These are phyloP conservation scores for Penicillium griseofulvum DNA, from an alignment of 2,329 filamentous ascomycete genomes.

Conservation along the genomic window DNA sequence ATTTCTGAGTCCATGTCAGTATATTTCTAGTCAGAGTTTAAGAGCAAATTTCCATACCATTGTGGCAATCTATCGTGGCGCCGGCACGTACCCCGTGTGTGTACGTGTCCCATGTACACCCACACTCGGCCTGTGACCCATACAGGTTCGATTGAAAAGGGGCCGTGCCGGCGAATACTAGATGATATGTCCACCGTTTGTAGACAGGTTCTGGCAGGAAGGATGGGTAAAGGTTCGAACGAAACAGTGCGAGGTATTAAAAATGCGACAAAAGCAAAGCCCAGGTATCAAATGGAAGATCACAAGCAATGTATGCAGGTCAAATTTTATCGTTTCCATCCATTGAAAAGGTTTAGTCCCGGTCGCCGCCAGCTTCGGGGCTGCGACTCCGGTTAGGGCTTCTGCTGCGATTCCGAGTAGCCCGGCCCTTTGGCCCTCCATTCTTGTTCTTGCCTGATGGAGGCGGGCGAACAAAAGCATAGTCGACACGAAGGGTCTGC, in stretches of 20 bases:
- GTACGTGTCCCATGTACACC: neutral
- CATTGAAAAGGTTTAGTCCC: conserved; percentile 26
- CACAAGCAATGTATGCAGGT: conserved; percentile 1
- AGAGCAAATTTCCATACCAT: conserved; percentile 22
- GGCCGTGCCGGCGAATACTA: conserved; percentile 25
- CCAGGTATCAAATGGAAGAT: conserved; percentile 15
- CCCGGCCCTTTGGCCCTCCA: conserved; percentile 43
- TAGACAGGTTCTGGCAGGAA: conserved; percentile 5
- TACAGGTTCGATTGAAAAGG: conserved; percentile 4
- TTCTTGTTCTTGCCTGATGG: conserved; percentile 46
- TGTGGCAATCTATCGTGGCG: conserved; percentile 25
- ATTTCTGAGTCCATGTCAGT: conserved; percentile 23
- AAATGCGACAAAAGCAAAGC: conserved; percentile 8
- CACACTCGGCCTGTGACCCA: neutral
- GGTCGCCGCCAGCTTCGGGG: conserved; percentile 38
- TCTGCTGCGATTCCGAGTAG: conserved; percentile 42
- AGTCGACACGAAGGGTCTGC: conserved; percentile 64
- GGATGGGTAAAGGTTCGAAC: conserved; percentile 1
- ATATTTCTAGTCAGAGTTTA: neutral
- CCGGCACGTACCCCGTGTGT: conserved; percentile 25
- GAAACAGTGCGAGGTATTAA: conserved; percentile 8
- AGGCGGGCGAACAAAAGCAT: conserved; percentile 63
- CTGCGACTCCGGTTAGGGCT: conserved; percentile 49
- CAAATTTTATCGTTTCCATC: conserved; percentile 7
- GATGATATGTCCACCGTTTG: conserved; percentile 5